These are phyloP conservation scores for Mayamaea pseudoterrestris DNA, from an alignment of 108 stramenopile genomes.

Conservation along the genomic window DNA sequence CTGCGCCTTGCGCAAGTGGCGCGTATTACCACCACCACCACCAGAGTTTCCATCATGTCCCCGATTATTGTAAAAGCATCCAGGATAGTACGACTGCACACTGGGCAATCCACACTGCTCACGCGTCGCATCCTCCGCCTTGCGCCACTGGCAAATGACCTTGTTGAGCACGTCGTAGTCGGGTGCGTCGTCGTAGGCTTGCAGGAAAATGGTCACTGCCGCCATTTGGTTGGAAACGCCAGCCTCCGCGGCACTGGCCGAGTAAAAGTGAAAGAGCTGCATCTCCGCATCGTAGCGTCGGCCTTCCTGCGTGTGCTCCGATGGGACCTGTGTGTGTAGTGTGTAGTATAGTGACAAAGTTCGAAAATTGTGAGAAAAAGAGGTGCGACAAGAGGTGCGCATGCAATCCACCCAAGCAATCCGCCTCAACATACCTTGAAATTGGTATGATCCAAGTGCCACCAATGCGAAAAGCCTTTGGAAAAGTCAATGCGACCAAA, in stretches of 20 bases:
- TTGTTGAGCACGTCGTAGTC: constrained; percentile 16
- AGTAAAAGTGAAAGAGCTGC: constrained; percentile 26
- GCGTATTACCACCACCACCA: not conserved
- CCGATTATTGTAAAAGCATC: not conserved
- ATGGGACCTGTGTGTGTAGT: constrained; percentile 27
- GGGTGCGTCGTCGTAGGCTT: constrained; percentile 14
- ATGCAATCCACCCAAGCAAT: not conserved
- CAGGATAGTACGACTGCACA: not conserved
- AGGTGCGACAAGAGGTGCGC: not conserved
- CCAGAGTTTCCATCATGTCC: not conserved
- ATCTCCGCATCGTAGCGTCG: constrained; percentile 34
- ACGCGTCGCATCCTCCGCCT: constrained; percentile 21
- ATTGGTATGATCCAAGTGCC: constrained; percentile 31
- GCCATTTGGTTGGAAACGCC: constrained; percentile 12
- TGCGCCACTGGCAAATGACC: constrained; percentile 30
- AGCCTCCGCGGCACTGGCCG: constrained; percentile 5
- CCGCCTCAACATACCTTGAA: too few relatives aligned
- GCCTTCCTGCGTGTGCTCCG: constrained; percentile 38
- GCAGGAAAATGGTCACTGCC: constrained; percentile 19
- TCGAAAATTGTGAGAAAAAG: not conserved
- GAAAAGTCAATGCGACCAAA: constrained; percentile 16
- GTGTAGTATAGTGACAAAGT: not conserved
- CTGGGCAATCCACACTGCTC: constrained; percentile 16
- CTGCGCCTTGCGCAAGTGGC: not conserved
- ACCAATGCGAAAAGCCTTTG: constrained; percentile 33